phyloP scores from a whole-genome alignment of 176 grass and related monocot species.

The Calamus simplicifolius region DNA sequence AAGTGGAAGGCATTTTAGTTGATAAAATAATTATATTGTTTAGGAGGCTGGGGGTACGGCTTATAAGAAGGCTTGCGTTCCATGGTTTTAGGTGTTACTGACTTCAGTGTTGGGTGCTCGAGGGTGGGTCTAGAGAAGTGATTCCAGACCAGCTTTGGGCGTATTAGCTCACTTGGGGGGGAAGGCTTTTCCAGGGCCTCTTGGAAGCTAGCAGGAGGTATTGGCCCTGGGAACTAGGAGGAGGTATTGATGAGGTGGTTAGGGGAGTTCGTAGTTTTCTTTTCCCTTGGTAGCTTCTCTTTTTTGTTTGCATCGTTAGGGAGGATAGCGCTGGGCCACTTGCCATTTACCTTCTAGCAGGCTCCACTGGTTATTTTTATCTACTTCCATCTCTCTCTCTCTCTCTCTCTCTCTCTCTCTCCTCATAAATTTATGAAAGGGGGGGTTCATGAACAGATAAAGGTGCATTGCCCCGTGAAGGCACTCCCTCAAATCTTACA shows the following conservation, averaged over 20 bases:
- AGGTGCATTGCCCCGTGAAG: neutral
- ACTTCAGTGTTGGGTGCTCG: no score
- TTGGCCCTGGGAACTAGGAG: neutral
- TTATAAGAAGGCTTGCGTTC: no score
- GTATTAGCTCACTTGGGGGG: no score
- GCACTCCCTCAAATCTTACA: neutral
- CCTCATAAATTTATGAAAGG: neutral
- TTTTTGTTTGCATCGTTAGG: neutral
- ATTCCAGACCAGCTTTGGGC: no score
- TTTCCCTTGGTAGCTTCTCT: neutral
- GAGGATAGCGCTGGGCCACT: no score
- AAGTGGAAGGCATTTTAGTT: no score
- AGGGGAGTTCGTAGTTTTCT: neutral
- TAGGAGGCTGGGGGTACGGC: no score
- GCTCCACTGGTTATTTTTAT: neutral
- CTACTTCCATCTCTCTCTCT: slow-evolving; percentile 11
- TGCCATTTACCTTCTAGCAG: neutral
- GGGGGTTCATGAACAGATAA: neutral
- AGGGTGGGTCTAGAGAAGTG: no score
- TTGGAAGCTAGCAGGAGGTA: neutral
- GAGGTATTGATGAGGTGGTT: neutral
- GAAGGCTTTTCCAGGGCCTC: no score
- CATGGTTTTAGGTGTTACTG: no score
- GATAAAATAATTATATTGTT: no score
- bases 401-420: neutral